A percentile compares a stretch with the other conserved stretches of the same genome.
Conservation (phyloP, 495 filamentous ascomycete species). For the Evernia prunastri region DNA sequence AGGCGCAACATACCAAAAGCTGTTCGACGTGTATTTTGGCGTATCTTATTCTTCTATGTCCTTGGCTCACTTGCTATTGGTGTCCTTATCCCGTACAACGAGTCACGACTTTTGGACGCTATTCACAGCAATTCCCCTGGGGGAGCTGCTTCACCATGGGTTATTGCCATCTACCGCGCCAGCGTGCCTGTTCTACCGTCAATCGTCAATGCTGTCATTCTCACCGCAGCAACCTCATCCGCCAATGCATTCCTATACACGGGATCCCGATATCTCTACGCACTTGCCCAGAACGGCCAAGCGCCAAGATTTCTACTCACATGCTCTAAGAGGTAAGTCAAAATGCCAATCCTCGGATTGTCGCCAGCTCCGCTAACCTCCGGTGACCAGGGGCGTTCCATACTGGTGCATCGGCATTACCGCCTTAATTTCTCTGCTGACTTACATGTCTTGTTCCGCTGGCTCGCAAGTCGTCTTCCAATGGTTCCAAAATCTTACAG, state of each 20-base stretch:
- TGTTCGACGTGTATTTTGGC: constrained; percentile 75
- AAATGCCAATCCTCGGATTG: background rate
- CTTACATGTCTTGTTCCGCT: constrained; percentile 46
- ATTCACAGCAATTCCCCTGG: constrained; percentile 41
- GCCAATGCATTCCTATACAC: constrained; percentile 79
- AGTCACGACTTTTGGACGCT: constrained; percentile 46
- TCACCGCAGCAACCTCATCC: constrained; percentile 60
- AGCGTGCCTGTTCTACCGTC: constrained; percentile 59
- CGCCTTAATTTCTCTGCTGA: constrained; percentile 45
- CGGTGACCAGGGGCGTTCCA: constrained; percentile 39
- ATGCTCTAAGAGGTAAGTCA: constrained; percentile 39
- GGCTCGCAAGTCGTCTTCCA: constrained; percentile 47
- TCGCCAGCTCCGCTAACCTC: background rate
- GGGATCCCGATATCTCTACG: constrained; percentile 70
- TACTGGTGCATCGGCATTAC: constrained; percentile 47
- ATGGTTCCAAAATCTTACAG: constrained; percentile 56
- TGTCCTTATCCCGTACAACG: constrained; percentile 47
- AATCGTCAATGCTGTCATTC: constrained; percentile 70
- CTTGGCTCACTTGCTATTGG: constrained; percentile 52
- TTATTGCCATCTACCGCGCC: constrained; percentile 56
- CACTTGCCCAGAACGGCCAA: constrained; percentile 56
- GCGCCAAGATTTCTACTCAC: constrained; percentile 53
- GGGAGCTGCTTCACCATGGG: constrained; percentile 62
- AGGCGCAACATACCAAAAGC: constrained; percentile 70
- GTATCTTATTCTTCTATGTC: constrained; percentile 78